These are phyloP conservation scores for Cryptococcus floricola DNA, from an alignment of 1,284 basidiomycete species.

Conservation along the genomic window DNA sequence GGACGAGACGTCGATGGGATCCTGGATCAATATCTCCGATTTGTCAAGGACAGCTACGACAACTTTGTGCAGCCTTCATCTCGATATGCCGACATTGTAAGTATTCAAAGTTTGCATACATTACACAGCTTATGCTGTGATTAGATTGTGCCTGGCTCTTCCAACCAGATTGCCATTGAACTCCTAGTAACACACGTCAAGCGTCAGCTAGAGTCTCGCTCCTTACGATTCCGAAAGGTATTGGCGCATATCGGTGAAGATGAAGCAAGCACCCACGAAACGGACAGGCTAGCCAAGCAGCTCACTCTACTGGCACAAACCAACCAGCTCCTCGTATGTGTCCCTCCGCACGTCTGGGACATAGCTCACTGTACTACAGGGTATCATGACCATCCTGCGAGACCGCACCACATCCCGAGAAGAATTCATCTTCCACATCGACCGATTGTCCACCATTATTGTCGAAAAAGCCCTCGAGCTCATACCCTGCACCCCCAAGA, in stretches of 20 bases:
- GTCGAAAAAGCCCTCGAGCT: slow-evolving; percentile 79
- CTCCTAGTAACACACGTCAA: slow-evolving; percentile 88
- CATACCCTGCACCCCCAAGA: slow-evolving; percentile 66
- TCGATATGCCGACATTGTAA: slow-evolving; percentile 79
- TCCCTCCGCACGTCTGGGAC: background rate
- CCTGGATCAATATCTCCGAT: slow-evolving; percentile 82
- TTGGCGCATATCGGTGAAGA: slow-evolving; percentile 50
- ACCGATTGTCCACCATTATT: slow-evolving; percentile 77
- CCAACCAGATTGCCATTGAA: slow-evolving; percentile 80
- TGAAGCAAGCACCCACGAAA: slow-evolving; percentile 1
- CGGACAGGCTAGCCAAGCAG: slow-evolving; percentile 11
- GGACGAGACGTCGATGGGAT: slow-evolving; percentile 81
- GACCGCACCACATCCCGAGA: slow-evolving; percentile 65
- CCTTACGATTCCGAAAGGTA: slow-evolving; percentile 67
- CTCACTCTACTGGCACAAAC: slow-evolving; percentile 69
- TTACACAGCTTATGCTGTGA: background rate
- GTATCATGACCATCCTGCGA: slow-evolving; percentile 81
- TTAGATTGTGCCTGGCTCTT: slow-evolving; percentile 84
- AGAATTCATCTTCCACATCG: slow-evolving; percentile 65
- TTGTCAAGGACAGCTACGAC: slow-evolving; percentile 90
- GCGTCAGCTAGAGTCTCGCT: slow-evolving; percentile 73
- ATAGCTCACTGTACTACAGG: slow-evolving; percentile 52
- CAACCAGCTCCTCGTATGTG: slow-evolving; percentile 67
- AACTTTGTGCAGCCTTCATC: slow-evolving; percentile 90
- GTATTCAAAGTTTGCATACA: slow-evolving; percentile 23